Base-by-base conservation (phyloP, 495 filamentous ascomycete species). In the Talaromyces stipitatus region DNA sequence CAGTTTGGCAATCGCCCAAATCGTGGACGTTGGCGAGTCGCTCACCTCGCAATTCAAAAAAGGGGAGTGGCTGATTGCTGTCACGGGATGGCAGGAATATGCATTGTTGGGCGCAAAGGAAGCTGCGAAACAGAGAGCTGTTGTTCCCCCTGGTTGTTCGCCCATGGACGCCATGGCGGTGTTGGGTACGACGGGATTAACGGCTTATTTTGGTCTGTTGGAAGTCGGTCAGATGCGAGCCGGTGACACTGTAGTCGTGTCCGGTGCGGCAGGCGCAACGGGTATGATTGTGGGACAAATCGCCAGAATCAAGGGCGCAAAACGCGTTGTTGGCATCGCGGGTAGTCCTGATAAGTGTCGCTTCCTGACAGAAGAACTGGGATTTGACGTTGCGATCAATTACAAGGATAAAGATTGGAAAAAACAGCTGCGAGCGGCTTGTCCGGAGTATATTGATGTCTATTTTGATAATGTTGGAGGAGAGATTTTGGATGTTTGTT, bases 231-330 rank as follows among this genome's bases (percentile, higher is more conserved):
- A 81, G 41, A 78, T 83, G 9, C 74, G 80, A 47, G 56, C 70
- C 0, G 82, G 80, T 4, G 83, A 88, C 52, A 82, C 83, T 4
- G 83, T 88, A 6, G 84, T 88, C 11, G 79, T 88, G 0, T 85
- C 82, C 20, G 84, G 82, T 1, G 86, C 86, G 3, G 87, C 87
- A 4, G 86, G 86, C 9, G 86, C 85, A 0, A 89, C 85, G 8
- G 87, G 86, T 0, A 82, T 78, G 59, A 76, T 88, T 1, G 86
- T 77, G 11, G 85, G 84, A 3, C 87, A 90, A 71, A 87, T 88
- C 64, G 82, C 82, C 2, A 85, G 83, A 68, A 69, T 84, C 43
- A 77, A 80, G 63, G 85, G 84, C 4, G 79, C 78, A 2, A 75
- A 66, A 65, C 59, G 71, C 43, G 78, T 83, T 3, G 61, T 83